phyloP scores from a whole-genome alignment of 768 basidiomycete species.

The Tylopilus balloui region DNA sequence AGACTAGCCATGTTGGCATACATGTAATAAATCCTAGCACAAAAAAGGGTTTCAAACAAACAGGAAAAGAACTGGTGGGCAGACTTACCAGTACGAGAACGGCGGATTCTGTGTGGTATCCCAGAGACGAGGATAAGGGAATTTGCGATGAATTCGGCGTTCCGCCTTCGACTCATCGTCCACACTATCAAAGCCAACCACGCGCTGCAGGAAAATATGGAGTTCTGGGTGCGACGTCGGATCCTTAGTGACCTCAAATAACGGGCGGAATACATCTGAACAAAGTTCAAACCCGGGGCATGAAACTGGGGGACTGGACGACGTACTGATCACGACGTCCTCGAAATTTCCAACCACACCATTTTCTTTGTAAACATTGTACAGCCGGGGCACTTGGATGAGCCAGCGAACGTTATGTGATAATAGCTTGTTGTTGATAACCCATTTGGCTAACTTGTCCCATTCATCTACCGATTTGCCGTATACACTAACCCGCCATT shows the following conservation, averaged over 20 bases:
- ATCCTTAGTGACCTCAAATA: constrained; percentile 95
- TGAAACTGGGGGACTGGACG: not conserved
- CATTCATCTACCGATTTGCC: constrained; percentile 81
- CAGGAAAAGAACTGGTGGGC: not conserved
- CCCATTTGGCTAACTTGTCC: constrained; percentile 98
- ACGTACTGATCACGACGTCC: constrained; percentile 84
- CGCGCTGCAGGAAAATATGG: constrained; percentile 91
- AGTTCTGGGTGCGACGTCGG: constrained; percentile 88
- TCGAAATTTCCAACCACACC: constrained; percentile 83
- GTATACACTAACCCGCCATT: constrained; percentile 97
- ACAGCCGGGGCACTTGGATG: constrained; percentile 90
- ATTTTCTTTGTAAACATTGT: constrained; percentile 91
- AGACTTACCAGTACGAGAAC: constrained; percentile 85
- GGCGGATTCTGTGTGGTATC: constrained; percentile 86
- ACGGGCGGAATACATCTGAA: constrained; percentile 83
- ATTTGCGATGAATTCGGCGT: constrained; percentile 87
- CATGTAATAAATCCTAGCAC: constrained; percentile 88
- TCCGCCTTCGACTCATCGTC: constrained; percentile 97
- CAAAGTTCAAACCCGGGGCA: not conserved
- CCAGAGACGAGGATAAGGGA: constrained; percentile 90
- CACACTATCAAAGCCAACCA: constrained; percentile 96
- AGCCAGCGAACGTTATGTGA: constrained; percentile 99
- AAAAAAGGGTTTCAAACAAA: constrained; percentile 1
- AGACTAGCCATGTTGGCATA: constrained; percentile 94
- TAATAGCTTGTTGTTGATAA: constrained; percentile 86